These are phyloP conservation scores for Sanghuangporus baumii DNA, from an alignment of 1,284 basidiomycete species.

Conservation along the genomic window DNA sequence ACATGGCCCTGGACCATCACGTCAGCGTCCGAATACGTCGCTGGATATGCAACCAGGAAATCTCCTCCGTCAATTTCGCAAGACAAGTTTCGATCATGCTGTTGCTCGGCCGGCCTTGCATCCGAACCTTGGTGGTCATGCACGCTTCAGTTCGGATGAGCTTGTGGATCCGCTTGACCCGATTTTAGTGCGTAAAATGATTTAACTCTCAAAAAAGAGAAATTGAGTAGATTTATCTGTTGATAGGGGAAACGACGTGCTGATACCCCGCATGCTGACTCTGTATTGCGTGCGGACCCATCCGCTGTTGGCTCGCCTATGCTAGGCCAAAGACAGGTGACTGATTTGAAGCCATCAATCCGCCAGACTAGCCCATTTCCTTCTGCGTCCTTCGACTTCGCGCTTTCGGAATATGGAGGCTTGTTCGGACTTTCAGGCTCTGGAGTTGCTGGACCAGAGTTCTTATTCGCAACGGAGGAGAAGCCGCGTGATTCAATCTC, in stretches of 20 bases:
- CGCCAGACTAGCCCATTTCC: constrained; percentile 54
- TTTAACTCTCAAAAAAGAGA: background rate
- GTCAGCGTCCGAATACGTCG: constrained; percentile 35
- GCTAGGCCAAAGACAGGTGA: constrained; percentile 21
- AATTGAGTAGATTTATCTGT: background rate
- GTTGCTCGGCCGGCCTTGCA: constrained; percentile 63
- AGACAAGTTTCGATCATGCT: constrained; percentile 91
- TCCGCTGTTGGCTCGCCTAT: constrained; percentile 43
- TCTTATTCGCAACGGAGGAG: constrained; percentile 10
- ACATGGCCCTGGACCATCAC: constrained; percentile 37
- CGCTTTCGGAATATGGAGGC: constrained; percentile 58
- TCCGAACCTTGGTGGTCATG: constrained; percentile 42
- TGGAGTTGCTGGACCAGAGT: constrained; percentile 8
- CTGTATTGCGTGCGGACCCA: constrained; percentile 70
- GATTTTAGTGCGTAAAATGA: constrained; percentile 14
- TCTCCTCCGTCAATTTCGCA: constrained; percentile 66
- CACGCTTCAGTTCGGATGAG: constrained; percentile 7
- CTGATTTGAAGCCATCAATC: constrained; percentile 27
- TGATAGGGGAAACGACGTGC: constrained; percentile 57
- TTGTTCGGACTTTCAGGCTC: constrained; percentile 45
- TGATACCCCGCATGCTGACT: constrained; percentile 68
- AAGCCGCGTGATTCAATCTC: constrained; percentile 10
- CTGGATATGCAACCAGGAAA: constrained; percentile 37
- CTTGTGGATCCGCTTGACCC: constrained; percentile 9
- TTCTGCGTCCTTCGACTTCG: constrained; percentile 72